Conservation (phyloP, 768 basidiomycete species). For the Phaffia australis region DNA sequence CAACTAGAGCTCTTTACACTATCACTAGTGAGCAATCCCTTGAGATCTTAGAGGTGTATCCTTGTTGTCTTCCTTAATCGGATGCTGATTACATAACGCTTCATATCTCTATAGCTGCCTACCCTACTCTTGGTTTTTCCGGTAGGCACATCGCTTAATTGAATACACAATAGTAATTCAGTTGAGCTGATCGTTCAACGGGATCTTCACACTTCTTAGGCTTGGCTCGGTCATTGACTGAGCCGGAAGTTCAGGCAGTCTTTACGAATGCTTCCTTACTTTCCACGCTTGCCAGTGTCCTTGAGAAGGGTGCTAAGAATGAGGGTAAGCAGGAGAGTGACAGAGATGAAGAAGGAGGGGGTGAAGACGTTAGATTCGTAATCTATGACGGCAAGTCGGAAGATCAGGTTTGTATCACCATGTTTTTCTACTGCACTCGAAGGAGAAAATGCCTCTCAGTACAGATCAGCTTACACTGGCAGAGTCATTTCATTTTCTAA, state of each 20-base stretch:
- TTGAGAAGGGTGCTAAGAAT: conserved; percentile 51
- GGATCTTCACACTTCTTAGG: conserved; percentile 42
- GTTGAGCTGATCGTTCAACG: neutral
- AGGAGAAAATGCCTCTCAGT: neutral
- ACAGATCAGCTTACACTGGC: neutral
- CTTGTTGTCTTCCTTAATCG: too few species aligned
- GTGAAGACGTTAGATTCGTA: conserved; percentile 54
- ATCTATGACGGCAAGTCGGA: conserved; percentile 65
- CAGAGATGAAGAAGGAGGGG: conserved; percentile 23
- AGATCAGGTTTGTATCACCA: conserved; percentile 33
- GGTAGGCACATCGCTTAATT: neutral
- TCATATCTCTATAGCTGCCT: conserved; percentile 27
- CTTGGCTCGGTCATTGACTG: conserved; percentile 79
- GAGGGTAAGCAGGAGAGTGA: conserved; percentile 14
- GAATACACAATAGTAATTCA: neutral
- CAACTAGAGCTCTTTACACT: conserved; percentile 20
- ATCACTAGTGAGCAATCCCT: conserved; percentile 29
- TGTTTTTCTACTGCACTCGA: neutral
- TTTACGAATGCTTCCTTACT: conserved; percentile 82
- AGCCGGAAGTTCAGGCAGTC: conserved; percentile 68
- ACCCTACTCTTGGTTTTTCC: conserved; percentile 35
- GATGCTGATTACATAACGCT: too few species aligned
- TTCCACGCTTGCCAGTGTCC: conserved; percentile 61
- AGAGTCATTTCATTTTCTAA: neutral
- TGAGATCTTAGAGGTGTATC: too few species aligned